phyloP scores from a whole-genome alignment of 306 rosid genomes.

The Rosa lucieae region DNA sequence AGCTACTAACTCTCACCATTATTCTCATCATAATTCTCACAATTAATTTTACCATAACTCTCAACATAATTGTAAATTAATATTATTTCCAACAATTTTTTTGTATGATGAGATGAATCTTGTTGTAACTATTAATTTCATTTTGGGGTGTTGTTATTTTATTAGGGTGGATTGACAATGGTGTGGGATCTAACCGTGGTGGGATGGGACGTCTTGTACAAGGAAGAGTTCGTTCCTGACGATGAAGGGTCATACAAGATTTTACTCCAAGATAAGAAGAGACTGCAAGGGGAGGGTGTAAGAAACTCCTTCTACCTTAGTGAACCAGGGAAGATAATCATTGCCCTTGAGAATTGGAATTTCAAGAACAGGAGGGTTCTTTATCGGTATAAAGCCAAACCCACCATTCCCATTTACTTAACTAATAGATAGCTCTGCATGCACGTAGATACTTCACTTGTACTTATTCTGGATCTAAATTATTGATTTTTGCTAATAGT shows the following conservation, averaged over 20 bases:
- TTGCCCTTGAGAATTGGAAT: conserved; percentile 60
- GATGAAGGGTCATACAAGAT: conserved; percentile 85
- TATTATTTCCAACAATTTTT: too few species aligned
- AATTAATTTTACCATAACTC: too few species aligned
- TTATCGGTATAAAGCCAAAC: conserved; percentile 61
- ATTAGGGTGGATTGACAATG: conserved; percentile 66
- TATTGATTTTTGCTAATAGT: neutral
- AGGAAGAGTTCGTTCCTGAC: conserved; percentile 85
- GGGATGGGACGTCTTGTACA: conserved; percentile 88
- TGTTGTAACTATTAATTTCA: neutral
- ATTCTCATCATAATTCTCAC: too few species aligned
- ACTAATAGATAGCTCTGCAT: neutral
- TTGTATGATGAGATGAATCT: neutral
- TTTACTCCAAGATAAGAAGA: conserved; percentile 60
- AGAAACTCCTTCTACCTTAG: conserved; percentile 76
- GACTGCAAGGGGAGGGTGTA: conserved; percentile 44
- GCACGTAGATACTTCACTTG: neutral
- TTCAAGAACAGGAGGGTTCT: conserved; percentile 62
- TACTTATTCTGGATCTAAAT: neutral
- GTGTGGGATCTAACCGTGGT: conserved; percentile 78
- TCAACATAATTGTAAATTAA: too few species aligned
- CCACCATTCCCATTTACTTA: conserved; percentile 67
- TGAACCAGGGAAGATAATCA: conserved; percentile 79
- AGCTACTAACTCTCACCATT: too few species aligned
- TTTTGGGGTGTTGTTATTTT: neutral